A percentile compares a stretch with the other conserved stretches of the same genome.
Evolutionary conservation across 257 asterid genomes (phyloP).

Genomic region (Fraxinus quadrangulata): DNA sequence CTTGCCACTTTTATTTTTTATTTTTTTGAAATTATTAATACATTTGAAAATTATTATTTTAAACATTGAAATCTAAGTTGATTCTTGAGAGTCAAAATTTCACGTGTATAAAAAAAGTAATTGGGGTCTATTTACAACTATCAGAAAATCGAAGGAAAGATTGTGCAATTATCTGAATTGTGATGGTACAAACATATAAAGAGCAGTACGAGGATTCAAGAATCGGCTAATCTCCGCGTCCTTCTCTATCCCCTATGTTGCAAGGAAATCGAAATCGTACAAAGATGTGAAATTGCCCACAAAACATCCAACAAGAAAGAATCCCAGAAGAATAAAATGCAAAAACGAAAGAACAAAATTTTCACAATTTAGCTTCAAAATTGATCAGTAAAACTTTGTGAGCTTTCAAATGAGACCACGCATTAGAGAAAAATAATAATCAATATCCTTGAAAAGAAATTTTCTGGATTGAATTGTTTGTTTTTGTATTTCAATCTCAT

Average conservation of each 20-base stretch:
- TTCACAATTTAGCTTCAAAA: background rate
- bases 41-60: no score
- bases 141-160: background rate
- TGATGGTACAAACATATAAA: conserved; percentile 1
- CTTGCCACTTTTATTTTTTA: no score
- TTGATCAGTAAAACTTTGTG: background rate
- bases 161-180: background rate
- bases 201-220: background rate
- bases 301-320: background rate
- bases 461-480: background rate
- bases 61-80: no score
- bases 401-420: background rate
- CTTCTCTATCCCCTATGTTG: background rate
- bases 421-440: background rate
- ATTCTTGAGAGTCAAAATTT: no score
- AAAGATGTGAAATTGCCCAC: background rate
- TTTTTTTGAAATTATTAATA: no score
- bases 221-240: conserved; percentile 1
- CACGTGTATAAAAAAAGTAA: background rate
- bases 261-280: background rate
- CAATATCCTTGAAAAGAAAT: background rate
- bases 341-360: background rate
- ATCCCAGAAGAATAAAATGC: background rate
- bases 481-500: background rate
- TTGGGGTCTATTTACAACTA: background rate